These are phyloP conservation scores for Dothideomycetes sp. DNA, from an alignment of 2,329 filamentous ascomycete species.

Conservation along the genomic window DNA sequence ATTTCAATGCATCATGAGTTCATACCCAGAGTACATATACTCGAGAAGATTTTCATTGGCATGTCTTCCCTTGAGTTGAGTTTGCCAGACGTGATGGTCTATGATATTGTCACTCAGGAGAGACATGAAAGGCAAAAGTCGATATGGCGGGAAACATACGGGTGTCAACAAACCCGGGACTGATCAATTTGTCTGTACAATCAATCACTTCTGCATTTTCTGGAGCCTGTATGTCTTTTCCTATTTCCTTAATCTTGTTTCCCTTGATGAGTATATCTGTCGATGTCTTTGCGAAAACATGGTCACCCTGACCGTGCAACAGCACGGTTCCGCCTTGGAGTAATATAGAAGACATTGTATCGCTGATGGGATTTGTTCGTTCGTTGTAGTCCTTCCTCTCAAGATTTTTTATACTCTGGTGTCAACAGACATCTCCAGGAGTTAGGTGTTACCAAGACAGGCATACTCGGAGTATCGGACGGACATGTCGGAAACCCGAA, in stretches of 20 bases:
- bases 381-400: too few species aligned
- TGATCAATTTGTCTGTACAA: slow-evolving; percentile 26
- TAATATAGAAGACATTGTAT: slow-evolving; percentile 18
- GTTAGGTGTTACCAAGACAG: too few species aligned
- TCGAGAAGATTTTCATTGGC: slow-evolving; percentile 34
- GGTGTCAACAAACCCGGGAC: slow-evolving; percentile 36
- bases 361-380: too few species aligned
- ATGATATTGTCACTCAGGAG: neutral
- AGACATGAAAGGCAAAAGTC: neutral
- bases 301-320: neutral
- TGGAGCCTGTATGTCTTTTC: slow-evolving; percentile 18
- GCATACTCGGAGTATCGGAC: too few species aligned
- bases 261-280: slow-evolving; percentile 27
- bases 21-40: slow-evolving; percentile 24
- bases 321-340: neutral
- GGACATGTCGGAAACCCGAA: too few species aligned
- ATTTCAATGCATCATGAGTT: slow-evolving; percentile 33
- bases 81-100: slow-evolving; percentile 40
- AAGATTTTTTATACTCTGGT: too few species aligned
- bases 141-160: slow-evolving; percentile 12
- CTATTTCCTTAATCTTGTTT: slow-evolving; percentile 29
- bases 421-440: too few species aligned
- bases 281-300: neutral
- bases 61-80: slow-evolving; percentile 31
- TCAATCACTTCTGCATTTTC: slow-evolving; percentile 28